Percentiles rank a stretch among this genome's conserved stretches.
Evolutionary conservation across 1,139 yeast genomes (phyloP).

Genomic region (Saccharomyces hybrid): DNA sequence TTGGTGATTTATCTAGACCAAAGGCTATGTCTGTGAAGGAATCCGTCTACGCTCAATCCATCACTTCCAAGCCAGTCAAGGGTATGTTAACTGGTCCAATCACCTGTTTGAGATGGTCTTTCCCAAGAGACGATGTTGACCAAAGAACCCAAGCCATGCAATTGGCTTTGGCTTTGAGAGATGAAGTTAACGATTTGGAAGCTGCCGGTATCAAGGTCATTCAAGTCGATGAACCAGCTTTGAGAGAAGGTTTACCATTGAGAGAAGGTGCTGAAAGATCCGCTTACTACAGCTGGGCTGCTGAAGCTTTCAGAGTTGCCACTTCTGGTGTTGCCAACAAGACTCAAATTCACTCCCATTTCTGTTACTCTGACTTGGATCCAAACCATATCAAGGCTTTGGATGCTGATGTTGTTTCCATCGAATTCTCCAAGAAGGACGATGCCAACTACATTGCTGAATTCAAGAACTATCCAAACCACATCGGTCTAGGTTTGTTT

Average conservation of each 20-base stretch:
- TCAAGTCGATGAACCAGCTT: constrained; percentile 99
- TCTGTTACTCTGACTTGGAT: constrained; percentile 99
- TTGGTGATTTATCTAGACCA: constrained; percentile 98
- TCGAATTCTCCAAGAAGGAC: constrained; percentile 99
- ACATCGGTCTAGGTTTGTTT: constrained; percentile 97
- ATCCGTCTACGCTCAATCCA: constrained; percentile 96
- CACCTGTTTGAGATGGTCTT: constrained; percentile 99
- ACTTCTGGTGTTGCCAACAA: constrained; percentile 94
- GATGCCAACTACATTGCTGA: constrained; percentile 96
- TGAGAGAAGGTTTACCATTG: constrained; percentile 99
- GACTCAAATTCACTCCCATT: constrained; percentile 98
- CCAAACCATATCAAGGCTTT: constrained; percentile 98
- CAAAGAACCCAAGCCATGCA: constrained; percentile 94
- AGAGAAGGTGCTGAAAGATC: constrained; percentile 96
- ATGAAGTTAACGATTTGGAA: constrained; percentile 96
- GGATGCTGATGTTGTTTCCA: constrained; percentile 98
- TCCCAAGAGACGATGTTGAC: constrained; percentile 98
- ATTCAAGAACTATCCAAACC: constrained; percentile 98
- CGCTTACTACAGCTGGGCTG: constrained; percentile 97
- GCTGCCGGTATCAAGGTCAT: constrained; percentile 96
- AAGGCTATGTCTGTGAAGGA: constrained; percentile 97
- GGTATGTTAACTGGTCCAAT: constrained; percentile 99
- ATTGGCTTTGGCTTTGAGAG: constrained; percentile 96
- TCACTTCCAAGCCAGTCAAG: constrained; percentile 93
- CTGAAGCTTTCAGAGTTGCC: constrained; percentile 98